Conservation (phyloP, 2,329 filamentous ascomycete genomes). For the Aspergillus brunneoviolaceus region DNA sequence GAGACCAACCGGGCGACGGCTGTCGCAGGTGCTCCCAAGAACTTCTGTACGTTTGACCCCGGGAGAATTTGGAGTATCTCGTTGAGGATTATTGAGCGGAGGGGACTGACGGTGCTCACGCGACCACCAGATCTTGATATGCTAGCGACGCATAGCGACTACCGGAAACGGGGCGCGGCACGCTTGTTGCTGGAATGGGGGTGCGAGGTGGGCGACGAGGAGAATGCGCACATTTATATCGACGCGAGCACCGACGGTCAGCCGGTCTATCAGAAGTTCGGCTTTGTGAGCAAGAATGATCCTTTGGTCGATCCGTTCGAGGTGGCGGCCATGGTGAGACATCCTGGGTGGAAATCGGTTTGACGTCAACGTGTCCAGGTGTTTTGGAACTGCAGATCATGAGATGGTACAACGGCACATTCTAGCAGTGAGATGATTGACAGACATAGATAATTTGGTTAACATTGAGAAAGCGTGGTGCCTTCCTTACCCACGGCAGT, state of each 20-base stretch:
- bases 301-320: neutral
- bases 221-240: constrained; percentile 12
- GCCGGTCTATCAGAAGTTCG: constrained; percentile 15
- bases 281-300: constrained; percentile 12
- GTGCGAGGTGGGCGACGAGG: constrained; percentile 15
- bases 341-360: neutral
- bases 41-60: constrained; percentile 25
- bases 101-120: neutral
- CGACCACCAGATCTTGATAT: constrained; percentile 11
- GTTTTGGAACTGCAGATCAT: neutral
- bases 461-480: no score
- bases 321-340: constrained; percentile 2
- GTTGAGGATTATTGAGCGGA: neutral
- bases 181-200: constrained; percentile 22
- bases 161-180: constrained; percentile 19
- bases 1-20: constrained; percentile 23
- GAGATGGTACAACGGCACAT: neutral
- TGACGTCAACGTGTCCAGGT: neutral
- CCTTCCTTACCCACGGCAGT: no score
- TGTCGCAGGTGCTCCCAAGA: constrained; percentile 22
- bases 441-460: no score
- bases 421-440: neutral
- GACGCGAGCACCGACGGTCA: constrained; percentile 13
- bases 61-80: neutral
- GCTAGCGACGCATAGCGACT: constrained; percentile 22